These are phyloP conservation scores for Bipolaris zeicola DNA, from an alignment of 2,329 filamentous ascomycete species.

Conservation along the genomic window DNA sequence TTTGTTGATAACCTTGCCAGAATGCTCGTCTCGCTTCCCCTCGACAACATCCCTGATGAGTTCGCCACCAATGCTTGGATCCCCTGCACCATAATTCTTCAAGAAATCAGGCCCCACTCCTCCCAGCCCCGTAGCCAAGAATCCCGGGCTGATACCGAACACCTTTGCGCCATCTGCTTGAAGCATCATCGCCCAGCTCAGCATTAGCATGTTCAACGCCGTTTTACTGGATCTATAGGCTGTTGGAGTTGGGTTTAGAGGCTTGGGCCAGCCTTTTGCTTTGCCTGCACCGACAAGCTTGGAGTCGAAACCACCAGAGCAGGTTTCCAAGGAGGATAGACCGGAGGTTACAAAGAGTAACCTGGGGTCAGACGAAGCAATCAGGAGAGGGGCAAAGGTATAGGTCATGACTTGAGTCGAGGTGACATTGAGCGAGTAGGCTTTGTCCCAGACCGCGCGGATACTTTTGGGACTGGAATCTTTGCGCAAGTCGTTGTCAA, in stretches of 20 bases:
- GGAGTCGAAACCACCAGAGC: conserved; percentile 30
- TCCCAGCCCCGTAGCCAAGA: conserved; percentile 54
- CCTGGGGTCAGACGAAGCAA: conserved; percentile 43
- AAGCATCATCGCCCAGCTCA: conserved; percentile 54
- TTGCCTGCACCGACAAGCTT: conserved; percentile 30
- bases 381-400: conserved; percentile 46
- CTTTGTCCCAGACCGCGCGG: conserved; percentile 46
- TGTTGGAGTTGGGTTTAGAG: conserved; percentile 25
- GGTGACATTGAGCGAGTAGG: conserved; percentile 49
- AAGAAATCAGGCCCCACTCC: conserved; percentile 41
- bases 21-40: conserved; percentile 48
- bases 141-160: conserved; percentile 54
- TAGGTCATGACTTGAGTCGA: conserved; percentile 48
- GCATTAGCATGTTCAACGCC: conserved; percentile 57
- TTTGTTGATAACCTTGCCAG: conserved; percentile 45
- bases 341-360: conserved; percentile 52
- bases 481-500: conserved; percentile 47
- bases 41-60: conserved; percentile 50
- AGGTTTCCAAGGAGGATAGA: conserved; percentile 47
- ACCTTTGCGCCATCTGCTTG: conserved; percentile 56
- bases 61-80: conserved; percentile 45
- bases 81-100: conserved; percentile 47
- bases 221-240: conserved; percentile 53
- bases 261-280: conserved; percentile 57
- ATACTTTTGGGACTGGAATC: conserved; percentile 33